These are phyloP conservation scores for Metschnikowia colocasiae DNA, from an alignment of 805 yeast species.

Conservation along the genomic window DNA sequence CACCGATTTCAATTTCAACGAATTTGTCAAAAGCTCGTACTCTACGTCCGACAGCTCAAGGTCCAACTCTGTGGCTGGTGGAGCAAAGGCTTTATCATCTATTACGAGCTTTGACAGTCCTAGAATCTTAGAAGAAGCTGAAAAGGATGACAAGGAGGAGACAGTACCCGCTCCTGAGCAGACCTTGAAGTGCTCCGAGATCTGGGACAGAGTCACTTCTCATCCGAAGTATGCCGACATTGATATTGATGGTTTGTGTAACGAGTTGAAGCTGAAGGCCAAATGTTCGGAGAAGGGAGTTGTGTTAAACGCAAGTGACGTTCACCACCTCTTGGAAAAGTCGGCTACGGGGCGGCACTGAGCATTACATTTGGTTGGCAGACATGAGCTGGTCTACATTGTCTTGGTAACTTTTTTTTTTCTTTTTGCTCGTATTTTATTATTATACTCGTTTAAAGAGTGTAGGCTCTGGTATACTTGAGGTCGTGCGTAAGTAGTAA, in stretches of 20 bases:
- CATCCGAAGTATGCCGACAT: slow-evolving; percentile 92
- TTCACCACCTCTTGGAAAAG: slow-evolving; percentile 49
- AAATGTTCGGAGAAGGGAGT: slow-evolving; percentile 93
- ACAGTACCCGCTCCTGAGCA: slow-evolving; percentile 69
- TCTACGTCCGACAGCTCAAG: slow-evolving; percentile 23
- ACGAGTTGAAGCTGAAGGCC: slow-evolving; percentile 86
- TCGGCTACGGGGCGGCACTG: slow-evolving; percentile 11
- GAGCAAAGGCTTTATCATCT: slow-evolving; percentile 14
- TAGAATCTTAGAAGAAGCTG: slow-evolving; percentile 16
- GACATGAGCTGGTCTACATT: slow-evolving; percentile 5
- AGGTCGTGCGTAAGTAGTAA: background rate
- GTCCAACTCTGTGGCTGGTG: slow-evolving; percentile 14
- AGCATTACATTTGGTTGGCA: slow-evolving; percentile 2
- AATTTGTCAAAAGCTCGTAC: slow-evolving; percentile 32
- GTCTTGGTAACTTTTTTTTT: background rate
- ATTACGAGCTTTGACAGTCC: slow-evolving; percentile 19
- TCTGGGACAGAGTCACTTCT: slow-evolving; percentile 93
- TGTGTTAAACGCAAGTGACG: slow-evolving; percentile 77
- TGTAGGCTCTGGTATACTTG: background rate
- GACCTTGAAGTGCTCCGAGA: slow-evolving; percentile 73
- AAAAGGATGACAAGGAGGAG: slow-evolving; percentile 21
- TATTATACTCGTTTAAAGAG: background rate
- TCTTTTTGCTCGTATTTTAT: background rate
- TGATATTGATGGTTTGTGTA: slow-evolving; percentile 91
- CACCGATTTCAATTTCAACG: slow-evolving; percentile 36